Conservation (phyloP, 2,329 filamentous ascomycete species). For the Colletotrichum neosansevieriae region DNA sequence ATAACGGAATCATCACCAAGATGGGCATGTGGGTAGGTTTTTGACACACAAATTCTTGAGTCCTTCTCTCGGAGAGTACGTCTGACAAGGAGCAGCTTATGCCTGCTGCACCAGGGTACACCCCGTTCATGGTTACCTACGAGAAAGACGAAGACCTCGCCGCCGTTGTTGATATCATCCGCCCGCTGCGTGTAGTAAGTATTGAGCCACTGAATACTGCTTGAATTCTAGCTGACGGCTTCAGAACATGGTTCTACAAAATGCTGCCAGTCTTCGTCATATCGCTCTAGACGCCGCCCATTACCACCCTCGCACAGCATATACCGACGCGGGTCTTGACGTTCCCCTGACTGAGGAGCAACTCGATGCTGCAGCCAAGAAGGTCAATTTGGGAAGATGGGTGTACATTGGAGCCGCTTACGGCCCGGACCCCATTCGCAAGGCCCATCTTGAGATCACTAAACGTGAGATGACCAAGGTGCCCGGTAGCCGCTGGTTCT, state of each 20-base stretch:
- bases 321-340: conserved; percentile 41
- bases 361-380: conserved; percentile 53
- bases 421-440: conserved; percentile 44
- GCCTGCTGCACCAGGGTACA: conserved; percentile 50
- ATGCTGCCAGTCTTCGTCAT: conserved; percentile 59
- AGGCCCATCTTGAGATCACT: conserved; percentile 38
- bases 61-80: neutral
- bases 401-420: conserved; percentile 60
- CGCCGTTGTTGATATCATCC: conserved; percentile 52
- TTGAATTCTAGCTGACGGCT: neutral
- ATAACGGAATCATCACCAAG: conserved; percentile 65
- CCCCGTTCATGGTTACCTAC: conserved; percentile 55
- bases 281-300: conserved; percentile 57
- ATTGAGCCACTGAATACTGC: rapidly evolving
- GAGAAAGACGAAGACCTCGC: conserved; percentile 51
- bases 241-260: conserved; percentile 53
- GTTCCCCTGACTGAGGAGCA: conserved; percentile 51
- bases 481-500: conserved; percentile 28
- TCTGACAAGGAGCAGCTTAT: conserved; percentile 43
- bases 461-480: conserved; percentile 33
- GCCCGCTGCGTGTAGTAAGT: conserved; percentile 45
- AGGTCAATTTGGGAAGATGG: conserved; percentile 57
- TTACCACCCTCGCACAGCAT: conserved; percentile 47
- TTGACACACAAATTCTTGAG: no score
- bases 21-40: conserved; percentile 57